Evolutionary conservation across 768 basidiomycete species (phyloP).

Genomic region (Erythrobasidium yunnanense): DNA sequence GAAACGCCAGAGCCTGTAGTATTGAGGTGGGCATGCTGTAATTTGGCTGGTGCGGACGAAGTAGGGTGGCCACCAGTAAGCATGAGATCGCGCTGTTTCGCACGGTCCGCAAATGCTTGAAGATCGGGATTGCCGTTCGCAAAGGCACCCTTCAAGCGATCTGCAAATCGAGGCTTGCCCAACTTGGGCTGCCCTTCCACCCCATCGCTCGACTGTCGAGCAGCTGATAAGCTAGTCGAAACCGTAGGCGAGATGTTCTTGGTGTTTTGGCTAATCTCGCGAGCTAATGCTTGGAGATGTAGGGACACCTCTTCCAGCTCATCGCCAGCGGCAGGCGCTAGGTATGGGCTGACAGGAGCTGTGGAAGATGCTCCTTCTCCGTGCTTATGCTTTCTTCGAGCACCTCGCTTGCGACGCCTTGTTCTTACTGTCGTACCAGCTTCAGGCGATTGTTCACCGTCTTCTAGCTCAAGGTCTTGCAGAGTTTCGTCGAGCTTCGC

Average conservation of each 20-base stretch:
- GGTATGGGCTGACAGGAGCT: not conserved
- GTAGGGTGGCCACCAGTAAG: conserved; percentile 29
- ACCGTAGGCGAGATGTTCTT: conserved; percentile 13
- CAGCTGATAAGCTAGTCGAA: not conserved
- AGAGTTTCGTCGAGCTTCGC: not conserved
- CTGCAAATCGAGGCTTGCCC: conserved; percentile 29
- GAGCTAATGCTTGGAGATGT: conserved; percentile 26
- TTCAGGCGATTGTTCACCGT: not conserved
- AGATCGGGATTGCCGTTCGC: conserved; percentile 37
- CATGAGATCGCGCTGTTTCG: conserved; percentile 32
- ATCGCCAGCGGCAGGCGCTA: not conserved
- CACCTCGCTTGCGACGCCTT: conserved; percentile 32
- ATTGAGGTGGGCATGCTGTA: conserved; percentile 32
- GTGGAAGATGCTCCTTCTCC: conserved; percentile 25
- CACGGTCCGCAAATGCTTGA: conserved; percentile 34
- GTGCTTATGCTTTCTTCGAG: conserved; percentile 16
- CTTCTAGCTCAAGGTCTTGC: not conserved
- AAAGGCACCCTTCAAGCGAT: conserved; percentile 33
- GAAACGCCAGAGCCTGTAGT: conserved; percentile 29
- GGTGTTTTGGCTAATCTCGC: conserved; percentile 31
- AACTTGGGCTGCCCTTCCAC: not conserved
- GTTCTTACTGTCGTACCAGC: not conserved
- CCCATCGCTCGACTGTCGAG: not conserved
- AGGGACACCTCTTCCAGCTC: conserved; percentile 14
- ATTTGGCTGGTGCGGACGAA: conserved; percentile 36